These are phyloP conservation scores for Nicotiana tabacum DNA, from an alignment of 257 asterid genomes.

Conservation along the genomic window DNA sequence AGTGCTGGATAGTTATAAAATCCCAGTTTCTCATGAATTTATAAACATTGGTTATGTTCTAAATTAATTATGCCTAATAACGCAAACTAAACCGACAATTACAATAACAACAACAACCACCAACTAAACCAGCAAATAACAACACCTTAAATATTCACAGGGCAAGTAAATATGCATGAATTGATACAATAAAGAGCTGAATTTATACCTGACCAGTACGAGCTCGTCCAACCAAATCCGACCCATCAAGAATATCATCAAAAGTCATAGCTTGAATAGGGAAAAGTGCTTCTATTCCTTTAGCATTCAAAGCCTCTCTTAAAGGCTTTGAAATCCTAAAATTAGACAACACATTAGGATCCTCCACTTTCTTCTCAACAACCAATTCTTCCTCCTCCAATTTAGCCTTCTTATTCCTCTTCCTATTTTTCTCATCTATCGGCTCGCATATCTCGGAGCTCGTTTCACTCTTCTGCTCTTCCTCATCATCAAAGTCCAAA, in stretches of 20 bases:
- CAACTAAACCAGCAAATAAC: not conserved
- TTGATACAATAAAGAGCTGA: not conserved
- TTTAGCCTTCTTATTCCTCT: slow-evolving; percentile 18
- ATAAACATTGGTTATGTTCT: not conserved
- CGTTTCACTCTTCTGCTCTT: not conserved
- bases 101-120: not conserved
- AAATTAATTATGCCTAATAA: not conserved
- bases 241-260: slow-evolving; percentile 58
- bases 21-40: not conserved
- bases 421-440: not conserved
- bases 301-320: slow-evolving; percentile 26
- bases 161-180: not conserved
- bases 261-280: slow-evolving; percentile 94
- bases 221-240: slow-evolving; percentile 93
- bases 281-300: slow-evolving; percentile 66
- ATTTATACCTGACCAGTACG: slow-evolving; percentile 82
- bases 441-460: slow-evolving; percentile 8
- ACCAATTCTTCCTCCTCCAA: not conserved
- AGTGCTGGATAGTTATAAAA: not conserved
- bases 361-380: slow-evolving; percentile 15
- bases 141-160: not conserved
- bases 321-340: slow-evolving; percentile 25
- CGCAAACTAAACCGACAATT: not conserved
- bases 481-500: not conserved
- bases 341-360: slow-evolving; percentile 20